Conservation (phyloP, 2,329 filamentous ascomycete genomes). For the Neoscytalidium dimidiatum region DNA sequence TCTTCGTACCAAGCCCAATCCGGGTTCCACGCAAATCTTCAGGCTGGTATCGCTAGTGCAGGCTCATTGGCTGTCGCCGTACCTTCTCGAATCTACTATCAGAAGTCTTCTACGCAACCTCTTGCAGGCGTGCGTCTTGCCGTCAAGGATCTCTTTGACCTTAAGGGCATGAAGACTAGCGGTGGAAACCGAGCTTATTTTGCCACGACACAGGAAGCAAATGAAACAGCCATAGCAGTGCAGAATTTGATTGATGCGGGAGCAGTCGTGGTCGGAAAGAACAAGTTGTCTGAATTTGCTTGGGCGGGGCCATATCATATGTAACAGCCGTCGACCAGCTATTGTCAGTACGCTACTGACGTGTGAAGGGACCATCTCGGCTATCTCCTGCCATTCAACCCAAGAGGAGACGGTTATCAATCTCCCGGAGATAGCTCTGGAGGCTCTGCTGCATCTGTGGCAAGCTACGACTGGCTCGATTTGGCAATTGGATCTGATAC, state of each 20-base stretch:
- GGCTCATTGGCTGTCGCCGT: background rate
- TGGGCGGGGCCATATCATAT: background rate
- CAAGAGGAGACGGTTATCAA: constrained; percentile 36
- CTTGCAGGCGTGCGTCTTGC: constrained; percentile 22
- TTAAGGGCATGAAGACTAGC: constrained; percentile 24
- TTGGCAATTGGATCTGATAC: constrained; percentile 49
- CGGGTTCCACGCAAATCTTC: background rate
- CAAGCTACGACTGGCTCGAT: constrained; percentile 50
- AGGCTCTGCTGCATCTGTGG: constrained; percentile 42
- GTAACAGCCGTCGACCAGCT: background rate
- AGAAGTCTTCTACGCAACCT: background rate
- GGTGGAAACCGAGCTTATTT: constrained; percentile 23
- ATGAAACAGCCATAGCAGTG: background rate
- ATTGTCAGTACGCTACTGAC: background rate
- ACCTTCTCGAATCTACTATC: background rate
- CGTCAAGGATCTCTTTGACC: constrained; percentile 29
- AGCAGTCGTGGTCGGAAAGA: constrained; percentile 23
- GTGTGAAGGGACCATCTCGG: background rate
- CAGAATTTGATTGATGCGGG: constrained; percentile 4
- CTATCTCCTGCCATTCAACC: constrained; percentile 41
- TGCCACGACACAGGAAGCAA: background rate
- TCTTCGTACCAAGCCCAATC: background rate
- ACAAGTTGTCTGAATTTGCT: constrained; percentile 21
- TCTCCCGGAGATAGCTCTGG: constrained; percentile 33
- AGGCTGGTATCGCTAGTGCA: background rate